phyloP scores from a whole-genome alignment of 2,329 filamentous ascomycete genomes.

The Penicillium carneum region DNA sequence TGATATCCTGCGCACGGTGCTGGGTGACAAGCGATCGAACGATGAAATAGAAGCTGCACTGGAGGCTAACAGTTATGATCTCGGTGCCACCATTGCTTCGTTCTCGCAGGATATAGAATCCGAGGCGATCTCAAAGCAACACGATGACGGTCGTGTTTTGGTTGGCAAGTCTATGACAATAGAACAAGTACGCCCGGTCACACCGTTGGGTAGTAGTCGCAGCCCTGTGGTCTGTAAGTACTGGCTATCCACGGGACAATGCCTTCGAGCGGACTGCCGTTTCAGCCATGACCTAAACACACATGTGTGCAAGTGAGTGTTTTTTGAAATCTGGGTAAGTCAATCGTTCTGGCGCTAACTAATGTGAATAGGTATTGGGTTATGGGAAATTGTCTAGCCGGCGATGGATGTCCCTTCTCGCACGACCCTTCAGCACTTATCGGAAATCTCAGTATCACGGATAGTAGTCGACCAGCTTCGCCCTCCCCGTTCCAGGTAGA shows the following conservation, averaged over 20 bases:
- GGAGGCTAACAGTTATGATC: conserved; percentile 86
- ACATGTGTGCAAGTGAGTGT: conserved; percentile 93
- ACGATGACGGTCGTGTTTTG: conserved; percentile 70
- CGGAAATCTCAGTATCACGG: conserved; percentile 78
- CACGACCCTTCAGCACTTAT: conserved; percentile 90
- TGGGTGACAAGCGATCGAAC: conserved; percentile 86
- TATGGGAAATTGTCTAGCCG: conserved; percentile 91
- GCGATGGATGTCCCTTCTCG: conserved; percentile 93
- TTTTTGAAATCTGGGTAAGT: neutral
- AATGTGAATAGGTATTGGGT: conserved; percentile 78
- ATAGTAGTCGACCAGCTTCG: conserved; percentile 54
- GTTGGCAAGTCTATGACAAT: conserved; percentile 90
- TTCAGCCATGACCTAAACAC: conserved; percentile 96
- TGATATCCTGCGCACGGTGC: conserved; percentile 93
- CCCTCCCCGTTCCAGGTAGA: conserved; percentile 74
- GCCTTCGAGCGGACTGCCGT: conserved; percentile 90
- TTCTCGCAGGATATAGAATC: conserved; percentile 77
- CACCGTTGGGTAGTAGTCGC: conserved; percentile 77
- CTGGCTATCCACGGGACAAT: conserved; percentile 93
- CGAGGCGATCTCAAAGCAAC: conserved; percentile 58
- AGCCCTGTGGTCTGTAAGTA: conserved; percentile 95
- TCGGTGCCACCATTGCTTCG: conserved; percentile 87
- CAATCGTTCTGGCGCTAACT: conserved; percentile 36
- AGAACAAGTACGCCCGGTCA: conserved; percentile 73
- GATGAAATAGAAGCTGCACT: conserved; percentile 94